Conservation (phyloP, 176 grass and related monocot species). For the Oryza rufipogon region DNA sequence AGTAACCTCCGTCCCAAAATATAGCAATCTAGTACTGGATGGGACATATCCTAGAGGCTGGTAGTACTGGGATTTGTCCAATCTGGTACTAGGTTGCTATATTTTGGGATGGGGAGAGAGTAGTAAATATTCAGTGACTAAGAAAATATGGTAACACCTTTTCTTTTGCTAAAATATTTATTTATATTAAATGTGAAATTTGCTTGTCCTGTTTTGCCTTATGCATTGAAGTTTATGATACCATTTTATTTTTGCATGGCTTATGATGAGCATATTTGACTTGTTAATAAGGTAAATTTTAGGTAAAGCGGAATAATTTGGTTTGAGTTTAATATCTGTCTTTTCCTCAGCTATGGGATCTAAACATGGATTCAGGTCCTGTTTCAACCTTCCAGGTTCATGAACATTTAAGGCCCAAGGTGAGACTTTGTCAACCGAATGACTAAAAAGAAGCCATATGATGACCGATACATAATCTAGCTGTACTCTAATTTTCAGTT, state of each 20-base stretch:
- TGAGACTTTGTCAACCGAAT: conserved; percentile 46
- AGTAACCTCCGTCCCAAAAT: background rate
- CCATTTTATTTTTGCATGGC: conserved; percentile 9
- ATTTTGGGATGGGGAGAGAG: too few relatives aligned
- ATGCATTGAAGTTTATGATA: conserved; percentile 12
- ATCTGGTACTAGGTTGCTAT: too few relatives aligned
- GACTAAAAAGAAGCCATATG: conserved; percentile 26
- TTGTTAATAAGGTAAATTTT: conserved; percentile 22
- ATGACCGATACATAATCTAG: conserved; percentile 30
- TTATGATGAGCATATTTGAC: conserved; percentile 14
- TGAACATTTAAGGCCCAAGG: conserved; percentile 89
- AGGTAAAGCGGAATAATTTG: conserved; percentile 4
- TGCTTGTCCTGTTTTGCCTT: background rate
- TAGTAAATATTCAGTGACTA: background rate
- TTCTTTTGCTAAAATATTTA: background rate
- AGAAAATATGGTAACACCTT: background rate
- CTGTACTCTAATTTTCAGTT: conserved; percentile 58
- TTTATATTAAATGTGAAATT: background rate
- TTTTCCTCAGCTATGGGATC: conserved; percentile 80
- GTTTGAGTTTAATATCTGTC: conserved; percentile 1
- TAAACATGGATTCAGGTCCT: conserved; percentile 96
- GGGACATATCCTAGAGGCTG: too few relatives aligned
- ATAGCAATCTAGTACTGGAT: too few relatives aligned
- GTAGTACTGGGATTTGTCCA: too few relatives aligned
- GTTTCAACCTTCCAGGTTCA: conserved; percentile 92